These are phyloP conservation scores for Tolypocladium inflatum DNA, from an alignment of 2,329 filamentous ascomycete species.

Conservation along the genomic window DNA sequence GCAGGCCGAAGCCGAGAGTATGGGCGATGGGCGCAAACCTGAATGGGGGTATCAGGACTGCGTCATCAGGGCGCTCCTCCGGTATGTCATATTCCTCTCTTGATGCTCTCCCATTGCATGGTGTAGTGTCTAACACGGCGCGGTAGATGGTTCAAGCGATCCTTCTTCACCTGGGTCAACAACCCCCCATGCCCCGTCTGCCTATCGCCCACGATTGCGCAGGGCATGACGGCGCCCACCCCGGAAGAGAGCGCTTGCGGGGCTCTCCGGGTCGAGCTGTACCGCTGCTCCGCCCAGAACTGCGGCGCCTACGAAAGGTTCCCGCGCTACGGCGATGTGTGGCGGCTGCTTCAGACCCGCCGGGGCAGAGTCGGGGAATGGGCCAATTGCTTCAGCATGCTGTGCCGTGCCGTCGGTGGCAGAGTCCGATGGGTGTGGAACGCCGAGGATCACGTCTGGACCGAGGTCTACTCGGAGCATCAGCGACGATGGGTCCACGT, in stretches of 20 bases:
- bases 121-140: conserved; percentile 9
- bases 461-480: conserved; percentile 91
- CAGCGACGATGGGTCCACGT: conserved; percentile 94
- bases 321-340: conserved; percentile 90
- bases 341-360: conserved; percentile 78
- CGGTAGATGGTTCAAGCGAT: conserved; percentile 74
- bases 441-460: conserved; percentile 94
- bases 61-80: conserved; percentile 77
- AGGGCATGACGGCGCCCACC: conserved; percentile 75
- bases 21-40: conserved; percentile 68
- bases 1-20: conserved; percentile 77
- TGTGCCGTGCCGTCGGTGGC: conserved; percentile 85
- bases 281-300: conserved; percentile 67
- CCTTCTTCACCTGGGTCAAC: conserved; percentile 95
- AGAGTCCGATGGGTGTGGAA: conserved; percentile 98
- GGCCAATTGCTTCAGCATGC: conserved; percentile 98
- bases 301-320: conserved; percentile 83
- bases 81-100: conserved; percentile 39
- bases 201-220: conserved; percentile 69
- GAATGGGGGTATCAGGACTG: conserved; percentile 98
- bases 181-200: conserved; percentile 83
- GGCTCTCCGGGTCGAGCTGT: conserved; percentile 80
- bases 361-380: conserved; percentile 87
- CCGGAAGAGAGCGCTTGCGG: conserved; percentile 86
- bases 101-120: neutral